Percentiles rank a stretch among this genome's conserved stretches.
These are phyloP conservation scores for Panicum virgatum DNA, from an alignment of 202 grass and related monocot species.

Conservation along the genomic window DNA sequence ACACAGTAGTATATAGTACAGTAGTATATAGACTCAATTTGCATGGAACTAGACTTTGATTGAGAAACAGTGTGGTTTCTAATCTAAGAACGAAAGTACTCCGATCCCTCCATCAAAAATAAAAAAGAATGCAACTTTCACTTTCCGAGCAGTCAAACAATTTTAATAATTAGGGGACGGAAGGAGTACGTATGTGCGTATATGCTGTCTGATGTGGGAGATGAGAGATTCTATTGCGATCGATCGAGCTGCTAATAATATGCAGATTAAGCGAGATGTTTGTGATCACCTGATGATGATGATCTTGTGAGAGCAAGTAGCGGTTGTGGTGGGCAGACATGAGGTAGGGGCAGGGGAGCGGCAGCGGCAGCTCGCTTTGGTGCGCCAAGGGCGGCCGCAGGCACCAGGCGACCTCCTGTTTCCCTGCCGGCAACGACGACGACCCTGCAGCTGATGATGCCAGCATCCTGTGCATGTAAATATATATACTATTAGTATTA, in stretches of 20 bases:
- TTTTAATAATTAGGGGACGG: no score
- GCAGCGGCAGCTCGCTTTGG: constrained; percentile 16
- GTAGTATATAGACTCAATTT: no score
- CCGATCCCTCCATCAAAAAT: no score
- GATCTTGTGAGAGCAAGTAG: constrained; percentile 43
- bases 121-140: no score
- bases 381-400: constrained; percentile 22
- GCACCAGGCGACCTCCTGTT: constrained; percentile 10
- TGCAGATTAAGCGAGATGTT: neutral
- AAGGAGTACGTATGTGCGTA: neutral
- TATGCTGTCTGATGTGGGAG: neutral
- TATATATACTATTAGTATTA: no score
- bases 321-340: constrained; percentile 43
- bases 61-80: neutral
- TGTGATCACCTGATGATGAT: constrained; percentile 30
- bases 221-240: neutral
- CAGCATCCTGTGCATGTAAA: no score
- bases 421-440: neutral
- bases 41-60: neutral
- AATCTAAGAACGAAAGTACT: no score
- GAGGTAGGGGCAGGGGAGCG: constrained; percentile 47
- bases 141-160: no score
- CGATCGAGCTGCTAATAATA: neutral
- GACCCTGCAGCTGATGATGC: neutral
- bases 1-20: neutral